Percentiles rank a stretch among this genome's conserved stretches.
phyloP scores from a whole-genome alignment of 2,329 filamentous ascomycete species.

The Xylaria sp. region DNA sequence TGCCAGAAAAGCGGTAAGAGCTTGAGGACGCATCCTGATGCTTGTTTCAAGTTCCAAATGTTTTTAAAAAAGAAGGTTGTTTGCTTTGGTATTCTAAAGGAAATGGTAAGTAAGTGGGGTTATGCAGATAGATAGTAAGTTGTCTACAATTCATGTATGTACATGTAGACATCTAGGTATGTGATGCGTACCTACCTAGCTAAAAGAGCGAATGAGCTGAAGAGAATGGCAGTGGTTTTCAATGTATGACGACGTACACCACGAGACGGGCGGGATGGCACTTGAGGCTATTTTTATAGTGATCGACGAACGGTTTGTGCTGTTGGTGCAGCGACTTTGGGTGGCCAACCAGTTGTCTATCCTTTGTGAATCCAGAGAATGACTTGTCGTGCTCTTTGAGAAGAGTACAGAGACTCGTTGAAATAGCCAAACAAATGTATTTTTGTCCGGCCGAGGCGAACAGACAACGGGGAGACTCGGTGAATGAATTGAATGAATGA shows the following conservation, averaged over 20 bases:
- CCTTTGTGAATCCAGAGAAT: conserved; percentile 5
- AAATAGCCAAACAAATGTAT: neutral
- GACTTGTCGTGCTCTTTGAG: conserved; percentile 8
- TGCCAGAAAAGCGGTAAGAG: conserved; percentile 43
- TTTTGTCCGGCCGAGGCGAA: neutral
- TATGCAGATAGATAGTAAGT: conserved; percentile 8
- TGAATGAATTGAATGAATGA: neutral
- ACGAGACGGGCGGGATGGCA: neutral
- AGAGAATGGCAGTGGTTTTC: neutral
- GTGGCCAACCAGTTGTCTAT: neutral
- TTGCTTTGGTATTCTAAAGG: conserved; percentile 4
- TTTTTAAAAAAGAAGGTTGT: neutral
- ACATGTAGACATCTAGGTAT: too few species aligned
- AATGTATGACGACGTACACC: neutral
- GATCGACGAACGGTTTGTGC: neutral
- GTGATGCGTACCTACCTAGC: neutral
- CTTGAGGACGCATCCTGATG: conserved; percentile 37
- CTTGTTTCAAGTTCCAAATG: neutral
- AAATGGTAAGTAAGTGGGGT: conserved; percentile 13
- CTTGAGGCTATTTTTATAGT: neutral
- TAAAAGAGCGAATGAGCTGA: neutral
- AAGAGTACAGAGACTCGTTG: neutral
- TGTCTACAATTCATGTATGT: too few species aligned
- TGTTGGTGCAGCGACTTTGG: neutral
- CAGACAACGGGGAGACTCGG: neutral